Evolutionary conservation across 257 asterid species (phyloP), one percentile per base, ranked within the genome.

Genomic region (Petrea volubilis): DNA sequence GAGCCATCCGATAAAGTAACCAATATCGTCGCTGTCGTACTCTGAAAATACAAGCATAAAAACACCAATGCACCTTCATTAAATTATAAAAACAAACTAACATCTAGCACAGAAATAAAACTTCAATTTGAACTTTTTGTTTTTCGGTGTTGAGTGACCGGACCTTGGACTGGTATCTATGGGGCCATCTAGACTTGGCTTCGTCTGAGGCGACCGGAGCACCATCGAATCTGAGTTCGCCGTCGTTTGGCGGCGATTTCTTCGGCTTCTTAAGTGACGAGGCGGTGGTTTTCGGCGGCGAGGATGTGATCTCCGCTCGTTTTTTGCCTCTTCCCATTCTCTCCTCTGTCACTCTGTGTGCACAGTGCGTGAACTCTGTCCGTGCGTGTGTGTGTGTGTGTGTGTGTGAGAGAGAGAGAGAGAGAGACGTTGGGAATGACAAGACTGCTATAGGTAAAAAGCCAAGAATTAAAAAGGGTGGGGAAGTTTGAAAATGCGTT

Each of bases 131-230:
- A 8, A 8, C 12, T 47, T 18, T 14, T 5, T 47, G 5, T 47
- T 18, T 47, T 10, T 47, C 23, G 5, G 6, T 29, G 1, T 47
- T 7, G 14, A 58, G n/a, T 4, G 24, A 21, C 6, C 12, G 0
- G 14, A 77, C 84, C 81, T 76, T 63, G 0, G 84, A 72, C 8
- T 68, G 29, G 61, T 80, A 80, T 58, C 81, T 28, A 28, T 80
- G 81, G 11, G 77, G 77, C 84, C 84, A 80, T 58, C 21, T 58
- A 0, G 79, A 58, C 34, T 59, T 51, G 38, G 84, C 77, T 50
- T 68, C 74, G 2, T 51, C 64, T 13, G 68, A 17, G 1, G 74
- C 64, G 11, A 80, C 3, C 0, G 81, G 79, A 23, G 59, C 18
- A 0, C 77, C 74, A 20, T 51, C 6, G 53, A 80, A 80, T 36